Evolutionary conservation across 2,329 filamentous ascomycete species (phyloP).

Genomic region (Epichloe bromicola): DNA sequence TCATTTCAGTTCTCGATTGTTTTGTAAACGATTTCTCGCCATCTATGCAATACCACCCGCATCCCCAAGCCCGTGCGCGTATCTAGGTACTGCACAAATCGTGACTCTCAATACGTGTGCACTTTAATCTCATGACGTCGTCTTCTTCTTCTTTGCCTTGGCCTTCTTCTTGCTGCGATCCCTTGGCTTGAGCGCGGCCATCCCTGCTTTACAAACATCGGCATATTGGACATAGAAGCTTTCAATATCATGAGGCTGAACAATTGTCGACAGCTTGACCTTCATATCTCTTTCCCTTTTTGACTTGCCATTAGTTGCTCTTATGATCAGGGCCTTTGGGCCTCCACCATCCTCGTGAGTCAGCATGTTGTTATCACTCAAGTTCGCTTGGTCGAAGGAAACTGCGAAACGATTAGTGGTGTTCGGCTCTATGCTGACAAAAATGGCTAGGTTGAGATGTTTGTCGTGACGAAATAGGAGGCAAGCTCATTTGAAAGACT

Average conservation of each 20-base stretch:
- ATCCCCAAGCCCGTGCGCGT: background rate
- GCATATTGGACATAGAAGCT: constrained; percentile 75
- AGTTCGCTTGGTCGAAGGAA: background rate
- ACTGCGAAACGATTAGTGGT: background rate
- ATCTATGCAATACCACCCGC: background rate
- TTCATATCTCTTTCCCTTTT: constrained; percentile 44
- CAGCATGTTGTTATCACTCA: constrained; percentile 33
- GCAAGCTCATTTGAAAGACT: background rate
- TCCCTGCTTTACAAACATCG: constrained; percentile 79
- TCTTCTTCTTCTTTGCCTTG: constrained; percentile 61
- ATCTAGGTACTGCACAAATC: background rate
- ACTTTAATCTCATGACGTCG: constrained; percentile 26
- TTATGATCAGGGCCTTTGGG: constrained; percentile 63
- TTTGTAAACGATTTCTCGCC: background rate
- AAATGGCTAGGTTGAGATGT: constrained; percentile 25
- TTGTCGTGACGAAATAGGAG: constrained; percentile 30
- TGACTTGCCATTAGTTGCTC: constrained; percentile 69
- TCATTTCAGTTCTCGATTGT: no score
- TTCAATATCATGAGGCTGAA: constrained; percentile 63
- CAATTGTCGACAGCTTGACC: constrained; percentile 71
- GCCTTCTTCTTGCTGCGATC: constrained; percentile 80
- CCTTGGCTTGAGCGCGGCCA: constrained; percentile 82
- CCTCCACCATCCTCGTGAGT: constrained; percentile 45
- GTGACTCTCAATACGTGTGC: constrained; percentile 20
- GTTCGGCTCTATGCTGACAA: background rate